A percentile compares a stretch with the other conserved stretches of the same genome.
Conservation (phyloP, 805 yeast species). For the Wickerhamiella musiphila region DNA sequence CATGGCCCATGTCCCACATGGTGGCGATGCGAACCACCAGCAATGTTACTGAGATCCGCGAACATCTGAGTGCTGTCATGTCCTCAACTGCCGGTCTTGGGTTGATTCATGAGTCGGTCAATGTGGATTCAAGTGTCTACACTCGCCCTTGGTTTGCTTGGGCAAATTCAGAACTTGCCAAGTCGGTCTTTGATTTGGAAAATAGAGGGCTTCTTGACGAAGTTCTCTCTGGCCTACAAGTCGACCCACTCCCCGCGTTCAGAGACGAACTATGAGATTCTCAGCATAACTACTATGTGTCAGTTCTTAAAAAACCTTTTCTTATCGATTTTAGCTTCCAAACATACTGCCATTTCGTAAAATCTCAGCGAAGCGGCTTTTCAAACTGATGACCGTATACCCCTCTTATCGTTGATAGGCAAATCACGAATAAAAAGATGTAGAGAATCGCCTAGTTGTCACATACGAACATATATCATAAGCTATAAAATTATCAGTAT, state of each 20-base stretch:
- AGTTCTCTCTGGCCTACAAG: neutral
- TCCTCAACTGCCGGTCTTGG: conserved; percentile 58
- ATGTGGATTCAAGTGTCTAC: conserved; percentile 40
- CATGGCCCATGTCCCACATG: conserved; percentile 85
- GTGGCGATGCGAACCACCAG: conserved; percentile 58
- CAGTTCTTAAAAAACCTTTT: too few relatives aligned
- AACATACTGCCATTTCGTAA: too few relatives aligned
- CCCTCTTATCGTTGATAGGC: too few relatives aligned
- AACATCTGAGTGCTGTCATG: conserved; percentile 33
- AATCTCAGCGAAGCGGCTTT: too few relatives aligned
- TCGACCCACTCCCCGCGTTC: neutral
- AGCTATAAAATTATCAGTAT: too few relatives aligned
- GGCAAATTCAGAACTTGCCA: conserved; percentile 86
- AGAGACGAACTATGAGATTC: too few relatives aligned
- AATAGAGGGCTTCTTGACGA: conserved; percentile 21
- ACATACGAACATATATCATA: too few relatives aligned
- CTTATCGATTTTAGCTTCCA: too few relatives aligned
- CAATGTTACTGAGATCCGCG: conserved; percentile 48
- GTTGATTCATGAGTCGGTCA: conserved; percentile 65
- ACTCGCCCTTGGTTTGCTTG: conserved; percentile 89
- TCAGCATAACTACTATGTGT: too few relatives aligned
- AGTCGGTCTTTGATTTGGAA: conserved; percentile 64
- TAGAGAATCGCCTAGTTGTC: too few relatives aligned
- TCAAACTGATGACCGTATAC: too few relatives aligned
- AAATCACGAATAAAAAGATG: too few relatives aligned